Evolutionary conservation across 805 yeast species (phyloP), one percentile per base, ranked within the genome.

Genomic region (Lachancea kluyveri): DNA sequence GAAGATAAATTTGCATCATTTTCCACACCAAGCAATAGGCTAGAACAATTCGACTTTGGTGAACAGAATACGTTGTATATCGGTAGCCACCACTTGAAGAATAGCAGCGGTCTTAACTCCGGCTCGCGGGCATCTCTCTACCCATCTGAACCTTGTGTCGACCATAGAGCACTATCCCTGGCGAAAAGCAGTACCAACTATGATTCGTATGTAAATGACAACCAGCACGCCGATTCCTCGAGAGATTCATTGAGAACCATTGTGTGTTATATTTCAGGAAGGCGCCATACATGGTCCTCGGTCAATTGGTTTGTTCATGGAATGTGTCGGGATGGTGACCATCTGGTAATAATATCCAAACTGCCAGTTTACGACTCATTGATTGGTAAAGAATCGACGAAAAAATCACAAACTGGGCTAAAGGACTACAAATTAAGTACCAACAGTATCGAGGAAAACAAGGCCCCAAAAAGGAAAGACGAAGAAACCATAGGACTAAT

Each of bases 201-300:
- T 33, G 38, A 41, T 13, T 27, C 39, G 8, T 44, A 24, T 24
- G 41, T 49, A 5, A 33, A 31, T 22, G 21, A 34, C 9, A 21
- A 36, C 26, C 8, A 39, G 11, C 36, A 35, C n/a, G 34, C 33
- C 17, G 35, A 38, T 13, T 25, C 30, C 12, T n/a, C n/a, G n/a
- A 31, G 30, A 19, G 36, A 33, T 5, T 33, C 43, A 4, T 13
- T 40, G 17, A 58, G 86, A 39, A 67, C 66, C 3, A 66, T 79
- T 8, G 55, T 74, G 51, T 75, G 79, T 26, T 79, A 77, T 49
- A 62, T 79, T 15, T 67, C 76, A 33, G 87, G 81, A 4, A 61
- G 85, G 36, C 64, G 64, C 30, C 85, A 77, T 54, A 78, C 87
- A 0, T 79, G 88, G 88, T 81, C 79, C 1, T 73, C 84, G 3